These are phyloP conservation scores for Saccharomyces hybrid DNA, from an alignment of 1,139 yeast genomes.

Conservation along the genomic window DNA sequence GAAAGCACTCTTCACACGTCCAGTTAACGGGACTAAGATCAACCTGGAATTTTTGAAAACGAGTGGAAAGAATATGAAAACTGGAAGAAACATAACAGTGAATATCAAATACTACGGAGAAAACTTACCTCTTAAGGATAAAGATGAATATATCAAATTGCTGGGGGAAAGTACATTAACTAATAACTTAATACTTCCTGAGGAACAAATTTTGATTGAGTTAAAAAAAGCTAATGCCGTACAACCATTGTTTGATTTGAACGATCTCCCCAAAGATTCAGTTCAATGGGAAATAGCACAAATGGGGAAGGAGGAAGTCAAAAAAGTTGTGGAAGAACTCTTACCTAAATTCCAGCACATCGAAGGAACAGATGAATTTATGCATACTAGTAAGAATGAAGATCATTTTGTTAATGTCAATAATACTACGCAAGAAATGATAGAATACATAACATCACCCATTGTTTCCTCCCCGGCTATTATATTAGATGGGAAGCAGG, in stretches of 20 bases:
- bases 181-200: slow-evolving; percentile 11
- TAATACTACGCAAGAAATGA: slow-evolving; percentile 37
- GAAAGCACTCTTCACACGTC: slow-evolving; percentile 44
- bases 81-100: neutral
- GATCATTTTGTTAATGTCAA: slow-evolving; percentile 52
- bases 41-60: slow-evolving; percentile 13
- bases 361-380: neutral
- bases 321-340: neutral
- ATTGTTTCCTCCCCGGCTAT: slow-evolving; percentile 34
- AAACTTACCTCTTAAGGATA: neutral
- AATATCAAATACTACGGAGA: neutral
- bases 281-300: slow-evolving; percentile 1
- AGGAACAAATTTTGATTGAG: slow-evolving; percentile 10
- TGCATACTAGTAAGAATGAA: slow-evolving; percentile 3
- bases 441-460: slow-evolving; percentile 35
- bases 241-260: neutral
- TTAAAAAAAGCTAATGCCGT: slow-evolving; percentile 1
- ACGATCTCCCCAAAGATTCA: neutral
- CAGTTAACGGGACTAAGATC: slow-evolving; percentile 17
- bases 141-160: slow-evolving; percentile 1
- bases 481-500: slow-evolving; percentile 64
- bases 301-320: neutral
- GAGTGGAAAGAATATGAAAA: neutral
- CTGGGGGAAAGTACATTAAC: slow-evolving; percentile 13
- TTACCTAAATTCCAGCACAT: neutral